A percentile compares a stretch with the other conserved stretches of the same genome.
Evolutionary conservation across 345 rosid genomes (phyloP).

Genomic region (Cochlearia excelsa): DNA sequence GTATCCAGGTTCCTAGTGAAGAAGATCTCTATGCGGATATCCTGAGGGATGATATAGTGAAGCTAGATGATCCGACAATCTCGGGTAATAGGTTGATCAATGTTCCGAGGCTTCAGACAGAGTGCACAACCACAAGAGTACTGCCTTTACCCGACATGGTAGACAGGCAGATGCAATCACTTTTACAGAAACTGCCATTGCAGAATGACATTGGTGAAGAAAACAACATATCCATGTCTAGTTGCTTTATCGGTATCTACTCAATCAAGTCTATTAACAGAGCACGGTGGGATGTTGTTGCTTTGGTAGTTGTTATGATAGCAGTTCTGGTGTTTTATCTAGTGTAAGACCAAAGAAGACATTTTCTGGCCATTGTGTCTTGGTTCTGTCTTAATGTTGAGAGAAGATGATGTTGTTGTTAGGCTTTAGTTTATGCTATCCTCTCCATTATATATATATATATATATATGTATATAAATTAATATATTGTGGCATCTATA

Average conservation of each 20-base stretch:
- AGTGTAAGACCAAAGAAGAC: slow-evolving; percentile 1
- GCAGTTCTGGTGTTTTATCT: slow-evolving; percentile 30
- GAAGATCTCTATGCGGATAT: slow-evolving; percentile 71
- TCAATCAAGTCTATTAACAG: slow-evolving; percentile 37
- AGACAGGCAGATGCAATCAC: slow-evolving; percentile 34
- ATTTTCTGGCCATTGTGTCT: background rate
- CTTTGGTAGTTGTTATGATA: slow-evolving; percentile 29
- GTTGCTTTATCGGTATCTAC: slow-evolving; percentile 36
- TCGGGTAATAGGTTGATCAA: slow-evolving; percentile 9
- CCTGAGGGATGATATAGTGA: slow-evolving; percentile 71
- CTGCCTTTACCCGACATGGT: slow-evolving; percentile 31
- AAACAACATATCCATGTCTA: slow-evolving; percentile 30
- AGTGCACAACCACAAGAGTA: slow-evolving; percentile 28
- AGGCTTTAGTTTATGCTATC: slow-evolving; percentile 14
- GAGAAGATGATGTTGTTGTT: slow-evolving; percentile 5
- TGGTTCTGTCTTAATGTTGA: slow-evolving; percentile 16
- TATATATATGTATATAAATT: background rate
- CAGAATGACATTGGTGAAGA: slow-evolving; percentile 31
- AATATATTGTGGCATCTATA: background rate
- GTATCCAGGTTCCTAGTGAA: slow-evolving; percentile 35
- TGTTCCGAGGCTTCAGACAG: slow-evolving; percentile 37
- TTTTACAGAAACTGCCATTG: slow-evolving; percentile 24
- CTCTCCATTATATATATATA: slow-evolving; percentile 1
- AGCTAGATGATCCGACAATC: slow-evolving; percentile 47
- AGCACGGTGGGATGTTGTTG: slow-evolving; percentile 27